These are phyloP conservation scores for Colletotrichum graminicola DNA, from an alignment of 2,329 filamentous ascomycete species.

Conservation along the genomic window DNA sequence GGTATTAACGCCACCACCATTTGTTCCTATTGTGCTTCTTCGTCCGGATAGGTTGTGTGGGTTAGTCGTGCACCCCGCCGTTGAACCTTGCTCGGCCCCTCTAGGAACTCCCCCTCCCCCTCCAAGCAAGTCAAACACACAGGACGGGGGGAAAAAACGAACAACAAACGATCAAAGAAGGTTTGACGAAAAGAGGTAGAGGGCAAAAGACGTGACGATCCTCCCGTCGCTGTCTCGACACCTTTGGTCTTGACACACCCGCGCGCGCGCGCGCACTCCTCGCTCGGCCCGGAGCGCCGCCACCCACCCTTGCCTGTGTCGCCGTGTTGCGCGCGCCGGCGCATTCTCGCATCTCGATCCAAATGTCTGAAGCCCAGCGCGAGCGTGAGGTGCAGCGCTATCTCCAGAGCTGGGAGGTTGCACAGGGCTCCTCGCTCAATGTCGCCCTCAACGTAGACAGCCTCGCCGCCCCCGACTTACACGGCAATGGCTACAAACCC, in stretches of 20 bases:
- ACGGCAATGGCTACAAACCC: slow-evolving; percentile 50
- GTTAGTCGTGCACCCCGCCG: background rate
- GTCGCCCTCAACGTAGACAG: slow-evolving; percentile 50
- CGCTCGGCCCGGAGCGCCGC: slow-evolving; percentile 3
- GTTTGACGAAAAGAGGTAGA: background rate
- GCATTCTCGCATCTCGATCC: background rate
- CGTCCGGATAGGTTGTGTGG: background rate
- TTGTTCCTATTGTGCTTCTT: background rate
- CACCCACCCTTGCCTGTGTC: background rate
- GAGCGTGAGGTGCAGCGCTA: slow-evolving; percentile 50
- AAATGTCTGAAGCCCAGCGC: slow-evolving; percentile 45
- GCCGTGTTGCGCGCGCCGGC: background rate
- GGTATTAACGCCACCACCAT: background rate
- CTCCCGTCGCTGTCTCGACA: background rate
- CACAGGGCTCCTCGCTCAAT: slow-evolving; percentile 50
- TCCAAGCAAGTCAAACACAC: background rate
- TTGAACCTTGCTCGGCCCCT: background rate
- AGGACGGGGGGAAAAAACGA: background rate
- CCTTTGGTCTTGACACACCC: background rate
- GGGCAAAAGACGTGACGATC: slow-evolving; percentile 3
- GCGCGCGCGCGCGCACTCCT: background rate
- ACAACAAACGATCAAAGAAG: background rate
- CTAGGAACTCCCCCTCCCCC: background rate
- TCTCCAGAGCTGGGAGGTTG: slow-evolving; percentile 50
- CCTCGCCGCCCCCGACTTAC: slow-evolving; percentile 47